These are phyloP conservation scores for Diphasiastrum complanatum DNA, from an alignment of 83 land plant species.

Conservation along the genomic window DNA sequence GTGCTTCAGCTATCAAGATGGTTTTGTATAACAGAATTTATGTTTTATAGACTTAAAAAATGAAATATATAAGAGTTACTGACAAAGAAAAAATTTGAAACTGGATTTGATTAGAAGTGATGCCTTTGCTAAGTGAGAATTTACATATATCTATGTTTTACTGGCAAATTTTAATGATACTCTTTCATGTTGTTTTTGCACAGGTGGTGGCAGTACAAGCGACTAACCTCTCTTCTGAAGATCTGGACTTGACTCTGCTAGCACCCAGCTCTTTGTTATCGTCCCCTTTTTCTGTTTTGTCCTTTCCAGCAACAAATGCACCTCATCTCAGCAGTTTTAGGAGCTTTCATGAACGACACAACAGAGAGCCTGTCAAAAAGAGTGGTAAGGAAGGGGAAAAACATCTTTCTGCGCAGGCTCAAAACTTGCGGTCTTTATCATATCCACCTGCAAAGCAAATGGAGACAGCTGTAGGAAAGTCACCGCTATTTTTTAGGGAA, in stretches of 20 bases:
- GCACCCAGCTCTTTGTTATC: constrained; percentile 71
- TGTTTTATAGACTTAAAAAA: no score
- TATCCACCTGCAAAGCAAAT: constrained; percentile 33
- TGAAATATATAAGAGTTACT: no score
- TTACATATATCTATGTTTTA: background rate
- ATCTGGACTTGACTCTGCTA: constrained; percentile 74
- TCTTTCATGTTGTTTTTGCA: background rate
- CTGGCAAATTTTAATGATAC: background rate
- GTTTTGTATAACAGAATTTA: no score
- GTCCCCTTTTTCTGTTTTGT: constrained; percentile 58
- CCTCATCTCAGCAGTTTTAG: constrained; percentile 40
- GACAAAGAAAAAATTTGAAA: no score
- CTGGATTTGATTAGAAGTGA: no score
- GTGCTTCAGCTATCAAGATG: no score
- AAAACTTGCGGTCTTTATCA: constrained; percentile 34
- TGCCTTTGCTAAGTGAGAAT: background rate
- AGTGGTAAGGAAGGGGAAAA: background rate
- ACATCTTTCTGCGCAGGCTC: constrained; percentile 22
- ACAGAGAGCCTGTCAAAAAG: constrained; percentile 16
- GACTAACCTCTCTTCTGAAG: constrained; percentile 79
- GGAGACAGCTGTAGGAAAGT: constrained; percentile 29
- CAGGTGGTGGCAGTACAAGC: constrained; percentile 97
- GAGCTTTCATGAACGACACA: constrained; percentile 38
- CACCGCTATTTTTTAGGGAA: constrained; percentile 36
- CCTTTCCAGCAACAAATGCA: constrained; percentile 52